Conservation (phyloP, 1,284 basidiomycete genomes). For the Fomitopsis schrenkii region DNA sequence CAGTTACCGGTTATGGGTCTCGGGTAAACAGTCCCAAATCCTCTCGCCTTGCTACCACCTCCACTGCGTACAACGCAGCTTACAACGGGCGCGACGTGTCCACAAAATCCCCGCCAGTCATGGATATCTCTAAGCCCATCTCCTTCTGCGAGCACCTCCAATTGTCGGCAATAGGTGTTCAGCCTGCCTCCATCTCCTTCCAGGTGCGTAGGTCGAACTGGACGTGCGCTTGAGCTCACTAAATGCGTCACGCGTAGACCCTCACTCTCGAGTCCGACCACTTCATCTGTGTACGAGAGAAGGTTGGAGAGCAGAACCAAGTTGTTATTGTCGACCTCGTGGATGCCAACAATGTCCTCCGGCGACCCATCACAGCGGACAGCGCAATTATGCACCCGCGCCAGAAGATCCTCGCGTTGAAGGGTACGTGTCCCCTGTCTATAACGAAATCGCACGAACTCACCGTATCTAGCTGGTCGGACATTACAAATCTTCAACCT, state of each 20-base stretch:
- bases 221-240: conserved; percentile 18
- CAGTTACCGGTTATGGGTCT: conserved; percentile 10
- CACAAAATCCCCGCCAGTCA: conserved; percentile 8
- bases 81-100: conserved; percentile 20
- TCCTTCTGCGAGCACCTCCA: conserved; percentile 76
- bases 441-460: not conserved
- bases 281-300: conserved; percentile 93
- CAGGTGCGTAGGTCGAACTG: conserved; percentile 56
- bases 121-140: conserved; percentile 27
- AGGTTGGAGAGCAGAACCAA: conserved; percentile 88
- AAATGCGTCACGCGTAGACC: conserved; percentile 42
- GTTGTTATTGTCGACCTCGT: conserved; percentile 96
- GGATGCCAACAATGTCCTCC: conserved; percentile 94
- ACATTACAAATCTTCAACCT: conserved; percentile 99
- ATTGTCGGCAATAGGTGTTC: conserved; percentile 93
- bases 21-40: conserved; percentile 22
- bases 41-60: conserved; percentile 12
- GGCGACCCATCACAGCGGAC: conserved; percentile 95
- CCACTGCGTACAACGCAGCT: conserved; percentile 24
- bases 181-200: conserved; percentile 96
- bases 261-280: conserved; percentile 96
- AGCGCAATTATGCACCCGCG: conserved; percentile 98
- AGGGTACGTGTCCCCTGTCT: conserved; percentile 53
- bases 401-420: conserved; percentile 96
- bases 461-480: conserved; percentile 61